A percentile compares a stretch with the other conserved stretches of the same genome.
These are phyloP conservation scores for Calonectria multiphialidica DNA, from an alignment of 2,329 filamentous ascomycete species.

Conservation along the genomic window DNA sequence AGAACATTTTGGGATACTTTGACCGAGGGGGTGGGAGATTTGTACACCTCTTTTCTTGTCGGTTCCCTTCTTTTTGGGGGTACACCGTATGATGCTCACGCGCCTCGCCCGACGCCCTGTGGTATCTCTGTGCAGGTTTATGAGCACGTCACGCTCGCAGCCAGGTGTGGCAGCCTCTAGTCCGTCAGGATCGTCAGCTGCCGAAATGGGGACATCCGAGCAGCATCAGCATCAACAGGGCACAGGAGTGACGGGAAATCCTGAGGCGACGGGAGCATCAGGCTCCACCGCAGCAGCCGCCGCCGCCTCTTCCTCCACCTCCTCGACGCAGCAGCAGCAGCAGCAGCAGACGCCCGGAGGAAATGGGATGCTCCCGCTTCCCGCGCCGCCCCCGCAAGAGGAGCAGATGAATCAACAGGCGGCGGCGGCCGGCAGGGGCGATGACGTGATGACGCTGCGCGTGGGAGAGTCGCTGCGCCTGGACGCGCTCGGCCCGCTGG, in stretches of 20 bases:
- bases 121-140: constrained; percentile 9
- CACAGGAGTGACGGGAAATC: not conserved
- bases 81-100: constrained; percentile 13
- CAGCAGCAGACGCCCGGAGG: not conserved
- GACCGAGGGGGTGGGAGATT: not conserved
- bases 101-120: constrained; percentile 14
- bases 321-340: not conserved
- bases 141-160: constrained; percentile 15
- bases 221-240: not conserved
- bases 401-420: not conserved
- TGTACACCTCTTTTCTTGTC: not conserved
- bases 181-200: not conserved
- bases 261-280: not conserved
- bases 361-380: constrained; percentile 35
- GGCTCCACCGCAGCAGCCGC: not conserved
- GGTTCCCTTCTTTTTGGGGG: too few relatives aligned
- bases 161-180: constrained; percentile 7
- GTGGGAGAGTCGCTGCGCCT: constrained; percentile 63
- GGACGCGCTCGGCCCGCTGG: constrained; percentile 78
- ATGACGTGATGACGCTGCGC: constrained; percentile 40
- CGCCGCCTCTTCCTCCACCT: too few relatives aligned
- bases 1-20: too few relatives aligned
- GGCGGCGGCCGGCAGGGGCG: constrained; percentile 28
- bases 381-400: constrained; percentile 36
- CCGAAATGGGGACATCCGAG: not conserved